A percentile compares a stretch with the other conserved stretches of the same genome.
These are phyloP conservation scores for Aaosphaeria pasadenensis DNA, from an alignment of 2,329 filamentous ascomycete species.

Conservation along the genomic window DNA sequence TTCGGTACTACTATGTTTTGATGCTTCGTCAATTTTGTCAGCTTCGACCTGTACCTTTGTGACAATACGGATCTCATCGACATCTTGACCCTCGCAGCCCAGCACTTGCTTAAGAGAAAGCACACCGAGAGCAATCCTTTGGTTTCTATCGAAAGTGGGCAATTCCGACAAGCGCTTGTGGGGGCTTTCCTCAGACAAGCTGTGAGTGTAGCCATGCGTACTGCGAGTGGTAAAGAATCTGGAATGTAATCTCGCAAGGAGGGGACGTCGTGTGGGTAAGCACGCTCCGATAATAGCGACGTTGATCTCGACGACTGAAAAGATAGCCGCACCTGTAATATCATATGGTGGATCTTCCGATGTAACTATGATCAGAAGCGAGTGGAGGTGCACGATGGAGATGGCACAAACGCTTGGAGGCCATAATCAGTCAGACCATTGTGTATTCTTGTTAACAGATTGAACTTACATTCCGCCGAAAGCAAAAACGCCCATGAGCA, in stretches of 20 bases:
- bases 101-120: too few species aligned
- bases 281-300: conserved; percentile 19
- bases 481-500: conserved; percentile 32
- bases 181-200: too few species aligned
- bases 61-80: too few species aligned
- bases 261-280: conserved; percentile 13
- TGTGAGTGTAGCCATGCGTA: too few species aligned
- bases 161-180: too few species aligned
- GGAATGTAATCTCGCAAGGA: conserved; percentile 6
- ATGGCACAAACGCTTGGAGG: conserved; percentile 27
- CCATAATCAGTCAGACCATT: neutral
- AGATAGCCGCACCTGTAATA: conserved; percentile 10
- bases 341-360: conserved; percentile 12
- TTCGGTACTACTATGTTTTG: neutral
- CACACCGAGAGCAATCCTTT: too few species aligned
- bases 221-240: too few species aligned
- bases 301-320: conserved; percentile 15
- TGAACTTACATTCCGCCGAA: conserved; percentile 25
- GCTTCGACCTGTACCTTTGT: too few species aligned
- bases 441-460: neutral
- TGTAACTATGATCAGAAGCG: conserved; percentile 12
- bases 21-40: too few species aligned
- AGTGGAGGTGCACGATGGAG: conserved; percentile 15
- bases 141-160: too few species aligned
- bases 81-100: too few species aligned